Percentiles rank a stretch among this genome's conserved stretches.
Conservation (phyloP, 23 red algal species). For the Rhodosorus marinus region DNA sequence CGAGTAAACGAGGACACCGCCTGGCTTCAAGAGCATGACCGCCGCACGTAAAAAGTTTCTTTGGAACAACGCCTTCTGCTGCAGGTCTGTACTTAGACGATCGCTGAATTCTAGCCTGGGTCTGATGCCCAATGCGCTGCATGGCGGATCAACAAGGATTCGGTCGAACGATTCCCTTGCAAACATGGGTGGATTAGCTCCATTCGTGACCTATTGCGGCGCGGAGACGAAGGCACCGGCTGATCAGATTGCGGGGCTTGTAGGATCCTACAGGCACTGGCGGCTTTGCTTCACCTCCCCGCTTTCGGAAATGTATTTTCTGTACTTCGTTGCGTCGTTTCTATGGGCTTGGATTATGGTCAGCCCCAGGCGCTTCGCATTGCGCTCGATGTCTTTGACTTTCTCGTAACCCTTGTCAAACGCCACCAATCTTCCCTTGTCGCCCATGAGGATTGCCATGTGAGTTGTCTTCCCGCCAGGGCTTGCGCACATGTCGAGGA, state of each 20-base stretch:
- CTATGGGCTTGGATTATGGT: too few relatives aligned
- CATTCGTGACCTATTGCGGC: too few relatives aligned
- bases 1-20: constrained; percentile 9
- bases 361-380: not conserved
- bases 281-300: too few relatives aligned
- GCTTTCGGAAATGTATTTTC: too few relatives aligned
- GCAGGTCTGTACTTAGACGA: not conserved
- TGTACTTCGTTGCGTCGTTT: too few relatives aligned
- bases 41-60: constrained; percentile 6
- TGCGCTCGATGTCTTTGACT: not conserved
- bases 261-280: too few relatives aligned
- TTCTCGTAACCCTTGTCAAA: constrained; percentile 1
- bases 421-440: constrained; percentile 2
- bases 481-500: constrained; percentile 8
- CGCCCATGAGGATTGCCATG: constrained; percentile 2
- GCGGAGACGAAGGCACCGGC: too few relatives aligned
- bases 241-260: too few relatives aligned
- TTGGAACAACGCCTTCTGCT: not conserved
- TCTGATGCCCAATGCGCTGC: constrained; percentile 6
- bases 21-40: constrained; percentile 1
- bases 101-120: constrained; percentile 2
- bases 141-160: constrained; percentile 9
- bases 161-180: constrained; percentile 5
- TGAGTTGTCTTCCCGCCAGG: constrained; percentile 15
- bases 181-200: too few relatives aligned